A percentile compares a stretch with the other conserved stretches of the same genome.
phyloP scores from a whole-genome alignment of 2,329 filamentous ascomycete species.

The Aureobasidium sp. region DNA sequence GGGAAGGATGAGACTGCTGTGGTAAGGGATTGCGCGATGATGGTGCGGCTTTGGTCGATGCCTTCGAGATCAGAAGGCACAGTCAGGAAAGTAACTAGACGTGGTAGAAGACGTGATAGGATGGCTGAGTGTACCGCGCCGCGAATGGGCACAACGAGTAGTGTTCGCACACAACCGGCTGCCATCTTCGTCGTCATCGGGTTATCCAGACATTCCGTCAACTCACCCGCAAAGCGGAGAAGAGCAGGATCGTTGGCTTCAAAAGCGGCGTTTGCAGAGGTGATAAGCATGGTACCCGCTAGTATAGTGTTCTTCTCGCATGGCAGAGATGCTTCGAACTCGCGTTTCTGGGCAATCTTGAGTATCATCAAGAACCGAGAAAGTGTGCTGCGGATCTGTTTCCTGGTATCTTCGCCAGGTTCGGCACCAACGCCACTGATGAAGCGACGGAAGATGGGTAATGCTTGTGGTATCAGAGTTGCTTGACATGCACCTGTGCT shows the following conservation, averaged over 20 bases:
- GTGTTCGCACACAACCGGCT: constrained; percentile 78
- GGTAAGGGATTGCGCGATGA: constrained; percentile 68
- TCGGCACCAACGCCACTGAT: constrained; percentile 61
- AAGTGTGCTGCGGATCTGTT: constrained; percentile 74
- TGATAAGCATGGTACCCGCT: constrained; percentile 82
- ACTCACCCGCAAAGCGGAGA: constrained; percentile 66
- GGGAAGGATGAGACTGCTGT: constrained; percentile 53
- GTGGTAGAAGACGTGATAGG: constrained; percentile 65
- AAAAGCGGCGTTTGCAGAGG: constrained; percentile 62
- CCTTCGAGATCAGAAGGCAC: constrained; percentile 61
- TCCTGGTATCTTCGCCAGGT: constrained; percentile 44
- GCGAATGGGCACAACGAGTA: constrained; percentile 55
- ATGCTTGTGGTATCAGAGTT: constrained; percentile 77
- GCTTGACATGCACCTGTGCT: constrained; percentile 82
- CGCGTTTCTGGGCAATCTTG: constrained; percentile 66
- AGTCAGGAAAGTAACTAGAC: constrained; percentile 67
- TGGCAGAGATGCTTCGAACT: constrained; percentile 67
- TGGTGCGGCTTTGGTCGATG: constrained; percentile 64
- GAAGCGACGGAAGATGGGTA: constrained; percentile 89
- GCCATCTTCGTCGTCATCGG: constrained; percentile 84
- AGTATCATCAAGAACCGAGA: constrained; percentile 77
- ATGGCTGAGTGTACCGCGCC: constrained; percentile 62
- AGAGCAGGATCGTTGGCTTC: constrained; percentile 58
- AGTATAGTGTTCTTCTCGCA: constrained; percentile 92
- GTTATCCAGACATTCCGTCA: constrained; percentile 76